Conservation (phyloP, 345 rosid species). For the Pelargonium nanum region DNA sequence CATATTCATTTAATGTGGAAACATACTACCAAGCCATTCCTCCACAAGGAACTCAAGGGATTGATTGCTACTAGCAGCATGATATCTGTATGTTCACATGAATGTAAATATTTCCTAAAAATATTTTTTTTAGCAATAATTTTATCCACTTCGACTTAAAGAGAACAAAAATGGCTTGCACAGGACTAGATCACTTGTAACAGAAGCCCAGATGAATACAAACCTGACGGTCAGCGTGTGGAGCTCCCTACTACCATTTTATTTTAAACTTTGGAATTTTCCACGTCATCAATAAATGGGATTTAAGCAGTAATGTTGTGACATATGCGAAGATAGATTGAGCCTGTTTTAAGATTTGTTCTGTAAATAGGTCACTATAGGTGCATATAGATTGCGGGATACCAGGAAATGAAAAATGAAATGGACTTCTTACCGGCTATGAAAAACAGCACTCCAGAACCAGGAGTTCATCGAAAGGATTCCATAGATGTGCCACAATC, state of each 20-base stretch:
- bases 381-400: neutral
- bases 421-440: conserved; percentile 49
- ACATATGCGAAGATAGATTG: neutral
- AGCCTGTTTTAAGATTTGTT: neutral
- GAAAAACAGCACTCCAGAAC: conserved; percentile 88
- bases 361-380: neutral
- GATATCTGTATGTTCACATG: neutral
- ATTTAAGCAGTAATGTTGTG: neutral
- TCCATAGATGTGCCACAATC: conserved; percentile 64
- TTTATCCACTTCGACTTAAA: no score
- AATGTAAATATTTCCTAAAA: neutral
- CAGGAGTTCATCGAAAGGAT: conserved; percentile 65
- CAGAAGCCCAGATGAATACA: no score
- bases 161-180: no score
- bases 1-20: neutral
- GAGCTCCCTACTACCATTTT: no score
- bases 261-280: no score
- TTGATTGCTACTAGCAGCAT: neutral
- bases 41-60: neutral
- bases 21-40: neutral
- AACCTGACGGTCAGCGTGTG: no score
- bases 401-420: neutral
- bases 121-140: no score
- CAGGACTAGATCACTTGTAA: no score
- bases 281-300: no score